Conservation (phyloP, 2,329 filamentous ascomycete species). For the Trichoderma simmonsii region DNA sequence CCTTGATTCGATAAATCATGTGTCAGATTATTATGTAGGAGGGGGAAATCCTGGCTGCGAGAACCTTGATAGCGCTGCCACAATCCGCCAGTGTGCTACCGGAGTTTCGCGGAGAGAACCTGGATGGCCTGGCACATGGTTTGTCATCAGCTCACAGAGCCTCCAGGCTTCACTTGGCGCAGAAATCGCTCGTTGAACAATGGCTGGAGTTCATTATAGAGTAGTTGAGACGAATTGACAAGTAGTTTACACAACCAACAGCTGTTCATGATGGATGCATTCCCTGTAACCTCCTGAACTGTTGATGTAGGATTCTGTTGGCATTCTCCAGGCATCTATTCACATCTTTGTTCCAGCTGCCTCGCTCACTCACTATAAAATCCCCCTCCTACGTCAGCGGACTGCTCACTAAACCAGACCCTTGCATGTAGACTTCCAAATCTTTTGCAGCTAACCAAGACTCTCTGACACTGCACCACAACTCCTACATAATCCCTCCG, state of each 20-base stretch:
- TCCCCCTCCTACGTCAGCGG: constrained; percentile 16
- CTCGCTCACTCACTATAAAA: not conserved
- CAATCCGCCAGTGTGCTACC: not conserved
- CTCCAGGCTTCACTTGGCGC: no score
- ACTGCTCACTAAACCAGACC: not conserved
- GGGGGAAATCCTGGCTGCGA: not conserved
- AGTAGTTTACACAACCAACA: not conserved
- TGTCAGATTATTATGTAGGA: not conserved
- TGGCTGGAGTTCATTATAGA: not conserved
- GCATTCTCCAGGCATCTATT: not conserved
- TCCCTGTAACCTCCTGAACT: not conserved
- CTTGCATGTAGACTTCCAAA: not conserved
- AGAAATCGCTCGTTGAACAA: not conserved
- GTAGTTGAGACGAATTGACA: not conserved
- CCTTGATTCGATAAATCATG: not conserved
- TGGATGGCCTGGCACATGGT: not conserved
- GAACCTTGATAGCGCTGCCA: constrained; percentile 12
- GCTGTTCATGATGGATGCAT: not conserved
- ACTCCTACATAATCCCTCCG: not conserved
- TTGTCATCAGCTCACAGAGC: not conserved
- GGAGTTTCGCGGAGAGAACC: constrained; percentile 5
- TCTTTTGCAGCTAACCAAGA: not conserved
- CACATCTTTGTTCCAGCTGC: not conserved
- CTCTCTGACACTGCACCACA: not conserved
- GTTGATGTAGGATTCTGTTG: not conserved